A percentile compares a stretch with the other conserved stretches of the same genome.
These are phyloP conservation scores for Globisporangium takayamanum DNA, from an alignment of 352 stramenopile genomes.

Conservation along the genomic window DNA sequence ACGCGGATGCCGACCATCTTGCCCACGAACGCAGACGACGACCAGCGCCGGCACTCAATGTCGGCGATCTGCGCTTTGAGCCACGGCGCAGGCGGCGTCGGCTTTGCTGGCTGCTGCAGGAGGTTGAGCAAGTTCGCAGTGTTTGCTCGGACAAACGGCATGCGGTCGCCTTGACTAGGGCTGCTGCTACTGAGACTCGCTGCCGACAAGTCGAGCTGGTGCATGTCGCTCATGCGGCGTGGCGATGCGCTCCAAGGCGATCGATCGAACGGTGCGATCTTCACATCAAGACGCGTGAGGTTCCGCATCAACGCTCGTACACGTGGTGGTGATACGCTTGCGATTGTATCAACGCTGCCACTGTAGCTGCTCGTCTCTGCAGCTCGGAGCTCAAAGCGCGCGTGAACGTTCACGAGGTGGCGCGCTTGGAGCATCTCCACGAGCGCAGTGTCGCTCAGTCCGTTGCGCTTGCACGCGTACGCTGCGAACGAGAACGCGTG, in stretches of 20 bases:
- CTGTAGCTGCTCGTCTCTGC: conserved; percentile 17
- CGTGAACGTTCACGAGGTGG: conserved; percentile 72
- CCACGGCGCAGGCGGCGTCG: conserved; percentile 43
- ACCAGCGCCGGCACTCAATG: conserved; percentile 78
- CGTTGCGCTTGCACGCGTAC: conserved; percentile 80
- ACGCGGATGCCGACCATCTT: conserved; percentile 85
- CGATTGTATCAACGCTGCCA: neutral
- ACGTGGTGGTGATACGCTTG: conserved; percentile 19
- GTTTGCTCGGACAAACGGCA: conserved; percentile 25
- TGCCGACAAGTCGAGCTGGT: conserved; percentile 5
- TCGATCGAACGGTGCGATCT: conserved; percentile 1
- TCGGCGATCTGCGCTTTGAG: conserved; percentile 79
- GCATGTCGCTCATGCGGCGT: conserved; percentile 46
- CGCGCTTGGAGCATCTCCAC: conserved; percentile 83
- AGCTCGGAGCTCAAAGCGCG: conserved; percentile 47
- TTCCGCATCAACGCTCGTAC: conserved; percentile 20
- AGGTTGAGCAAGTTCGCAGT: conserved; percentile 28
- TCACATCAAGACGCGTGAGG: conserved; percentile 7
- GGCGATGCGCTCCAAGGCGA: conserved; percentile 28
- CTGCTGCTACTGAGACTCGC: neutral
- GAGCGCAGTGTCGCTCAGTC: conserved; percentile 75
- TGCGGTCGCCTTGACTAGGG: conserved; percentile 8
- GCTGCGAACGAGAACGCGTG: conserved; percentile 76
- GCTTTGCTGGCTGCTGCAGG: conserved; percentile 28
- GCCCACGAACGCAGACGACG: conserved; percentile 80